Conservation (phyloP, 2,329 filamentous ascomycete genomes). For the Penicillium sp. region DNA sequence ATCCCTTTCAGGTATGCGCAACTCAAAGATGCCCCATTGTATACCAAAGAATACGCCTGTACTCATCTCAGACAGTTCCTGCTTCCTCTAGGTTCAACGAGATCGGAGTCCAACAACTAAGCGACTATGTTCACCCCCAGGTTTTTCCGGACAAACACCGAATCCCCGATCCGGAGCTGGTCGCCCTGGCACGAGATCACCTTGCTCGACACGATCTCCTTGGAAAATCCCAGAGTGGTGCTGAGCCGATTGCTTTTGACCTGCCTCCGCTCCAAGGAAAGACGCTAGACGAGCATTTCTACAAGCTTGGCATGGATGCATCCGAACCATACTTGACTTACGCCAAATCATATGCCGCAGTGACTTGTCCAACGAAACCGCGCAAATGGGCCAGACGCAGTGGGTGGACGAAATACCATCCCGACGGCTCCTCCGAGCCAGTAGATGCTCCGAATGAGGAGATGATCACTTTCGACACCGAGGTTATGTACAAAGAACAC, state of each 20-base stretch:
- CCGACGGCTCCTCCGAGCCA: conserved; percentile 68
- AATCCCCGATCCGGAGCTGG: conserved; percentile 66
- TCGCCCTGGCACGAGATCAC: conserved; percentile 78
- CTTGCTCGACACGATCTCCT: conserved; percentile 79
- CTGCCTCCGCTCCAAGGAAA: conserved; percentile 74
- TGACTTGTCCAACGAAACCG: conserved; percentile 57
- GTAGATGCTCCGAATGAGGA: conserved; percentile 75
- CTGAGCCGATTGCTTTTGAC: conserved; percentile 77
- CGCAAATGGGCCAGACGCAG: conserved; percentile 74
- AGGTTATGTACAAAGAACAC: conserved; percentile 93
- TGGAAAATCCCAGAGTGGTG: conserved; percentile 81
- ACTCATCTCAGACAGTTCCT: conserved; percentile 29
- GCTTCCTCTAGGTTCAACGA: conserved; percentile 74
- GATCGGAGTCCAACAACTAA: conserved; percentile 92
- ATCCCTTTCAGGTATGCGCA: conserved; percentile 30
- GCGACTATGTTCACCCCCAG: conserved; percentile 75
- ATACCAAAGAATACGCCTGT: not conserved
- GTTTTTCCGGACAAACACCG: conserved; percentile 63
- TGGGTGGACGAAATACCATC: conserved; percentile 92
- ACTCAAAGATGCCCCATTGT: not conserved
- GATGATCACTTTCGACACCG: conserved; percentile 90
- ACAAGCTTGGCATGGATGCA: conserved; percentile 79
- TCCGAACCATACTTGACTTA: conserved; percentile 77
- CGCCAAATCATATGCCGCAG: conserved; percentile 70
- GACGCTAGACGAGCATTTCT: conserved; percentile 90